These are phyloP conservation scores for Sedum album DNA, from an alignment of 164 flowering plant genomes.

Conservation along the genomic window DNA sequence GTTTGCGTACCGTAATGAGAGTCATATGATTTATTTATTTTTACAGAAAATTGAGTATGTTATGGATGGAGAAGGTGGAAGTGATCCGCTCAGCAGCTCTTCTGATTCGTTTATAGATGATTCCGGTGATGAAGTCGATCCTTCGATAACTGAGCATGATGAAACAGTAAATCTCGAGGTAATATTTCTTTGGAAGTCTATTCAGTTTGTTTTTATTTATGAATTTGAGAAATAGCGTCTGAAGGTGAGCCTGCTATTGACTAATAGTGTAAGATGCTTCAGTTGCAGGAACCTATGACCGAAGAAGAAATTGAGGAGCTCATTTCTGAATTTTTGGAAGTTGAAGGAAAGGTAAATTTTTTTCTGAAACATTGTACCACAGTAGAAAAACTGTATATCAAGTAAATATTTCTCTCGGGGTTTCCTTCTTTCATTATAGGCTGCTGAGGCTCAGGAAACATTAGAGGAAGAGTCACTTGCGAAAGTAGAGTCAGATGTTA, in stretches of 20 bases:
- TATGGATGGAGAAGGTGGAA: constrained; percentile 34
- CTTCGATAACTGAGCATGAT: constrained; percentile 32
- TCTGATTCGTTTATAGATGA: constrained; percentile 45
- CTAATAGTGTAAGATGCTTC: not conserved
- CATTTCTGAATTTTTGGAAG: constrained; percentile 68
- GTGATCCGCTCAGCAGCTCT: constrained; percentile 33
- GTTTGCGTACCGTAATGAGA: no score
- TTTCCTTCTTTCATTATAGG: constrained; percentile 54
- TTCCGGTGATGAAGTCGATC: constrained; percentile 37
- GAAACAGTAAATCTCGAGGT: constrained; percentile 33
- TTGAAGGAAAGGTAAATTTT: constrained; percentile 84
- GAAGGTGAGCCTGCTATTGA: not conserved
- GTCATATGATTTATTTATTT: not conserved
- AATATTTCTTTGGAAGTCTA: no score
- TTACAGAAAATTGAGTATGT: not conserved
- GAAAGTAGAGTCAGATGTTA: constrained; percentile 75
- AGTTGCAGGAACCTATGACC: constrained; percentile 59
- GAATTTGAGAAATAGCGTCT: not conserved
- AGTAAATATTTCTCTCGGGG: not conserved
- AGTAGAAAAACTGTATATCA: not conserved
- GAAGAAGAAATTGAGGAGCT: constrained; percentile 85
- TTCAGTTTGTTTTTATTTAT: no score
- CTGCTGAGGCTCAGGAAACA: constrained; percentile 99
- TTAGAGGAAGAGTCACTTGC: constrained; percentile 85
- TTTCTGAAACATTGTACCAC: constrained; percentile 2